A percentile compares a stretch with the other conserved stretches of the same genome.
Evolutionary conservation across 1,284 basidiomycete genomes (phyloP).

Genomic region (Porogramme epimiltina): DNA sequence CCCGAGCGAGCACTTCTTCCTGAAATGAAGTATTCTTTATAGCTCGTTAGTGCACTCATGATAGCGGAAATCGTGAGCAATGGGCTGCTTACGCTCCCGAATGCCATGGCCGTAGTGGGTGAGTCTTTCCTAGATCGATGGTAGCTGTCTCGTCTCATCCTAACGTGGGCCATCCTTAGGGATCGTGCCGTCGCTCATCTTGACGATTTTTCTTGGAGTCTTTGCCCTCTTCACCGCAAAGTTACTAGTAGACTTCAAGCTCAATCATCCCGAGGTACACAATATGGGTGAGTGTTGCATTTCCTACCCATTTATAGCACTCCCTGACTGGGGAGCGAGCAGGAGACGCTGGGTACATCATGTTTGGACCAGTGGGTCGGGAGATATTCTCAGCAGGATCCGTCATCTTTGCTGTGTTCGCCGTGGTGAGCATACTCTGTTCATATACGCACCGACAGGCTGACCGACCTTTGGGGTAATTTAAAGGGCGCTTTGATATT

Average conservation of each 20-base stretch:
- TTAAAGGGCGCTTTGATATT: slow-evolving; percentile 2
- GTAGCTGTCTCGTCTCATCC: background rate
- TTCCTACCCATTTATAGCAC: background rate
- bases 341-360: slow-evolving; percentile 57
- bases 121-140: background rate
- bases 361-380: slow-evolving; percentile 51
- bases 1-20: background rate
- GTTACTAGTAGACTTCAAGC: slow-evolving; percentile 56
- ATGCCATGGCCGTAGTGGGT: slow-evolving; percentile 56
- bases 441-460: background rate
- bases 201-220: slow-evolving; percentile 53
- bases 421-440: slow-evolving; percentile 35
- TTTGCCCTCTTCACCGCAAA: slow-evolving; percentile 57
- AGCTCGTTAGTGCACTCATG: slow-evolving; percentile 56
- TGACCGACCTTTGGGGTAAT: too few species aligned
- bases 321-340: background rate
- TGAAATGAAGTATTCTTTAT: background rate
- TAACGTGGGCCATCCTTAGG: slow-evolving; percentile 30
- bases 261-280: slow-evolving; percentile 56
- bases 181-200: slow-evolving; percentile 53
- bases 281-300: slow-evolving; percentile 45
- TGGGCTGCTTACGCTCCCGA: slow-evolving; percentile 58
- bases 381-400: slow-evolving; percentile 49
- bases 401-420: slow-evolving; percentile 50
- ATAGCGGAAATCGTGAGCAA: slow-evolving; percentile 62